A percentile compares a stretch with the other conserved stretches of the same genome.
phyloP scores from a whole-genome alignment of 805 yeast genomes.

The Sungouiozyma intestinalis region DNA sequence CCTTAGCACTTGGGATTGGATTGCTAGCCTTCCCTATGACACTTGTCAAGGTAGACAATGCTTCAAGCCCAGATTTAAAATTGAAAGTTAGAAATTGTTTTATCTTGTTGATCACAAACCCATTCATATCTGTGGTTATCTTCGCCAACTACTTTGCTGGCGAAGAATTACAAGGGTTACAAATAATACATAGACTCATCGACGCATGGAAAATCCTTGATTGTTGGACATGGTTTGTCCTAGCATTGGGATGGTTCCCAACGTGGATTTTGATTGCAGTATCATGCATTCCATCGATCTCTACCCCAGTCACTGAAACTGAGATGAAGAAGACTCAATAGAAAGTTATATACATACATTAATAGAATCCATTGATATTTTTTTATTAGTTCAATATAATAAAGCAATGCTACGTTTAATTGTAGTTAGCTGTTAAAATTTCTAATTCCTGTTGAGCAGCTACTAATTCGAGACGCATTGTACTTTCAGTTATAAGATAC shows the following conservation, averaged over 20 bases:
- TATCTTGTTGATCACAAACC: conserved; percentile 40
- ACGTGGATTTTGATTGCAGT: conserved; percentile 48
- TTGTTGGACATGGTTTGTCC: conserved; percentile 78
- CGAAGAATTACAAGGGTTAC: conserved; percentile 24
- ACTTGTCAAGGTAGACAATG: conserved; percentile 29
- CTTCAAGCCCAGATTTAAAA: conserved; percentile 4
- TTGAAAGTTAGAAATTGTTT: conserved; percentile 21
- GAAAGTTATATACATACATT: neutral
- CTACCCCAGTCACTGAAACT: neutral
- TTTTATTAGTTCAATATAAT: too few species aligned
- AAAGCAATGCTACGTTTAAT: too few species aligned
- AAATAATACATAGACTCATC: conserved; percentile 41
- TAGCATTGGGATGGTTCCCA: conserved; percentile 73
- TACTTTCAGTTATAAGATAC: too few species aligned
- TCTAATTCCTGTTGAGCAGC: too few species aligned
- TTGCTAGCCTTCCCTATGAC: conserved; percentile 67
- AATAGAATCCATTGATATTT: too few species aligned
- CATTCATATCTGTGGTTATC: conserved; percentile 33
- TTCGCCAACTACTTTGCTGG: conserved; percentile 27
- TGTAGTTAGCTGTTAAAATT: too few species aligned
- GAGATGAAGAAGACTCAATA: conserved; percentile 1
- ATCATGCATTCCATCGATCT: conserved; percentile 11
- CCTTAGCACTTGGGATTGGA: conserved; percentile 67
- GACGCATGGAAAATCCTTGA: conserved; percentile 59
- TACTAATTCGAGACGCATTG: too few species aligned